Conservation (phyloP, 345 rosid species). For the Bruguiera sexangula region DNA sequence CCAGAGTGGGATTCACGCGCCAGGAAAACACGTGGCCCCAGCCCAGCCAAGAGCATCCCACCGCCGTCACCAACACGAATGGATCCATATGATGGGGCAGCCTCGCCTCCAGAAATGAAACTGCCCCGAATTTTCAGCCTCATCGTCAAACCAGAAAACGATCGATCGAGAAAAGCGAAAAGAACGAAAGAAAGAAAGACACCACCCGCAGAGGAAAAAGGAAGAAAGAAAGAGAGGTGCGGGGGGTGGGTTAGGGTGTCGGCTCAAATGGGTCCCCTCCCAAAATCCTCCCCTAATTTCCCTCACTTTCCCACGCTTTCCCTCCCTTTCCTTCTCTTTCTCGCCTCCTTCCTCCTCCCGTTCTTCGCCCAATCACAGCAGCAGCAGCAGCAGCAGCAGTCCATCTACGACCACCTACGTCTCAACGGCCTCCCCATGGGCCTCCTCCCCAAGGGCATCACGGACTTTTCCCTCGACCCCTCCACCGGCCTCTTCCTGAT, state of each 20-base stretch:
- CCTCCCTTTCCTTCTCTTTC: constrained; percentile 2
- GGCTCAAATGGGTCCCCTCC: constrained; percentile 7
- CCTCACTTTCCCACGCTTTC: constrained; percentile 5
- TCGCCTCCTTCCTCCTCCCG: not conserved
- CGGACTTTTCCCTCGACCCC: constrained; percentile 21
- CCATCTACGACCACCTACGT: constrained; percentile 27
- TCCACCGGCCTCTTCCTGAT: constrained; percentile 19
- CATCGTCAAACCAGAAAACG: not conserved
- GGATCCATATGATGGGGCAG: too few relatives aligned
- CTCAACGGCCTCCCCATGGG: constrained; percentile 26
- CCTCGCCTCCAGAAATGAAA: too few relatives aligned
- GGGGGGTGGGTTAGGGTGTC: not conserved
- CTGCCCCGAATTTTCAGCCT: not conserved
- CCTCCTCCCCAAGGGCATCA: constrained; percentile 27
- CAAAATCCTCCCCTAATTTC: not conserved
- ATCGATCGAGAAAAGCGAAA: not conserved
- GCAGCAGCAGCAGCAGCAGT: not conserved
- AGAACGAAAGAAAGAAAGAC: too few relatives aligned
- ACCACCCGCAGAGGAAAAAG: too few relatives aligned
- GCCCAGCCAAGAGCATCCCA: too few relatives aligned
- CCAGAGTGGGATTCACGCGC: not conserved
- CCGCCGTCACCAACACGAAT: not conserved
- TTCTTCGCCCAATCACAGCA: not conserved
- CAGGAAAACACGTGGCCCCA: not conserved
- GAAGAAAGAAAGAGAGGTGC: not conserved